Base-by-base conservation (phyloP, 2,329 filamentous ascomycete species). In the Colletotrichum aenigma region DNA sequence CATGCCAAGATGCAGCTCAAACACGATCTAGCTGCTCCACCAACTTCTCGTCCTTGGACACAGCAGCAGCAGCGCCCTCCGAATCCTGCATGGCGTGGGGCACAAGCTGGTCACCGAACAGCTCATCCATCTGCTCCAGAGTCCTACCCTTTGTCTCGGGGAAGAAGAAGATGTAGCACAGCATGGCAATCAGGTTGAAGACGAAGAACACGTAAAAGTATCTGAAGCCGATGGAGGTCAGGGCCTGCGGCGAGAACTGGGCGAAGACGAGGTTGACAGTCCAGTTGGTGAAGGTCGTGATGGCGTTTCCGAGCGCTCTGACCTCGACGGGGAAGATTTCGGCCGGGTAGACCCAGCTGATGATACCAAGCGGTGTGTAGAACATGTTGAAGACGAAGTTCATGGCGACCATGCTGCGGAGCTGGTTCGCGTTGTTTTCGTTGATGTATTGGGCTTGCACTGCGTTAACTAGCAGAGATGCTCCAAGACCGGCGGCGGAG, bases 161-260 rank as follows among this genome's bases (percentile, higher is more conserved):
- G 66, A 81, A 83, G 74, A 83, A 81, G 71, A 78, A 76, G 28
- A 70, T 77, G 69, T 79, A 81, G 72, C 78, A 80, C 8, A 80
- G 4, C 48, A 79, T 72, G 4, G 79, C 78, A 32, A 81, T 76
- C 5, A 81, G 48, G 38, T 81, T 81, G 28, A 81, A 78, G 38
- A 77, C 78, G 65, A 81, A 80, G 34, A 81, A 81, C 32, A 81
- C 79, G 52, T 81, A 81, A 58, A 81, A 90, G 79, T 89, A 90
- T 28, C 82, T 80, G 77, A 89, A 89, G 1, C 84, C 86, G 24
- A 89, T 82, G 3, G 76, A 79, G 0, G 81, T 82, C 10, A 88
- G 80, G 0, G 87, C 88, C 30, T 84, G 82, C 0, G 88, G 88
- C 3, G 85, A 86, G 77, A 88, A 88, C 73, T 89, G 87, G 6